Evolutionary conservation across 805 yeast genomes (phyloP), one percentile per base, ranked within the genome.

Genomic region (Candida schatavii): DNA sequence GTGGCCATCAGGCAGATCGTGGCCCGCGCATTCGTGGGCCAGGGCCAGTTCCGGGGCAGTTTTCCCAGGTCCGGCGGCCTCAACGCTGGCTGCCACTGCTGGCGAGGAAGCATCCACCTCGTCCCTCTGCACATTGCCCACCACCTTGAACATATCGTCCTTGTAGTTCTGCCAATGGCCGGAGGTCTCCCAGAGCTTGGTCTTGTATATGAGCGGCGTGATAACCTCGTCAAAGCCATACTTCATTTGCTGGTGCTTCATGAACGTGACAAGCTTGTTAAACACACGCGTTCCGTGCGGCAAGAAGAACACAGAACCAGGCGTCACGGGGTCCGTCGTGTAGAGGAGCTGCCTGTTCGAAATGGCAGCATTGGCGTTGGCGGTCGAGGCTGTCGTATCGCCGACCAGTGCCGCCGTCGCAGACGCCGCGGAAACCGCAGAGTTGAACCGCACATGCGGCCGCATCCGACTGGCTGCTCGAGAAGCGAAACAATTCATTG

Each of bases 121-220:
- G 17, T 54, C 63, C 41, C 72, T 43, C 52, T 60, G 27, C 46
- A 72, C 78, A 44, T 74, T 72, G 2, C 90, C 85, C 43, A 77
- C 83, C 2, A 90, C 96, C 53, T 79, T 75, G 59, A 90, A 91
- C 99, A 91, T 91, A 61, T 91, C 98, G 29, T 87, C 91, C 51
- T 87, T 78, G 59, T 93, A 91, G 57, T 91, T 90, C 10, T 83
- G 86, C 97, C 97, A 91, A 64, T 93, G 99, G 0, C 98, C 98
- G 9, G 95, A 85, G 39, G 75, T 79, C 61, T 89, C 85, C 97
- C 97, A 93, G 14, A 93, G 68, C 28, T 80, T 76, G 44, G 81
- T 82, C 52, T 84, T 85, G 66, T 84, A 93, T 11, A 93, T 84
- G 50, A 91, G 72, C 1, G 99, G 99, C 0, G 97, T 87, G 21